A percentile compares a stretch with the other conserved stretches of the same genome.
Conservation (phyloP, 2,329 filamentous ascomycete species). For the Graphilbum fragrans region DNA sequence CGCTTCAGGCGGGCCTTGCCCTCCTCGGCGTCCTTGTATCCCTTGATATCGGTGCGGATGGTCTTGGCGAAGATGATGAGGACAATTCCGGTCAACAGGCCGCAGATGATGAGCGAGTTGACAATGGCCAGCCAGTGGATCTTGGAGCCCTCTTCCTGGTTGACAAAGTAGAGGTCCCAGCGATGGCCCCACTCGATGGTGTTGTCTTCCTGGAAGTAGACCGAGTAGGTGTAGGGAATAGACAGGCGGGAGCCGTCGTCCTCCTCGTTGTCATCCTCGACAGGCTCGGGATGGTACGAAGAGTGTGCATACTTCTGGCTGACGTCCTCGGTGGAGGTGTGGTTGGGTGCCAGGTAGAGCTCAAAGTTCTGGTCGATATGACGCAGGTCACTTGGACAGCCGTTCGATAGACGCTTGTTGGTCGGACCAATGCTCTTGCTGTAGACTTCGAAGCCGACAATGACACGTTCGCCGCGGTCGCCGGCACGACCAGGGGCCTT, state of each 20-base stretch:
- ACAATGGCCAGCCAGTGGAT: conserved; percentile 84
- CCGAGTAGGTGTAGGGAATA: conserved; percentile 79
- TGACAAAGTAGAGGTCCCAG: conserved; percentile 85
- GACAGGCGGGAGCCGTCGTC: conserved; percentile 55
- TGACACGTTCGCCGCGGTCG: conserved; percentile 59
- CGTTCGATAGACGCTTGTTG: conserved; percentile 45
- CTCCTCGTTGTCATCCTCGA: conserved; percentile 40
- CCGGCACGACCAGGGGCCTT: conserved; percentile 57
- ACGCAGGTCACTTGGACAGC: conserved; percentile 57
- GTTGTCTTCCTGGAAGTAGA: conserved; percentile 78
- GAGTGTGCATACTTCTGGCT: conserved; percentile 38
- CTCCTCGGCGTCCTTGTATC: conserved; percentile 59
- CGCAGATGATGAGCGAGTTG: conserved; percentile 76
- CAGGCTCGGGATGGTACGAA: conserved; percentile 44
- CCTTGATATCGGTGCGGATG: conserved; percentile 66
- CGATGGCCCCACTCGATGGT: conserved; percentile 70
- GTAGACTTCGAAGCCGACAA: conserved; percentile 85
- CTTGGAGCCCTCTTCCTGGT: conserved; percentile 68
- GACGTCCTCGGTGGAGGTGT: conserved; percentile 31
- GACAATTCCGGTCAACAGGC: conserved; percentile 65
- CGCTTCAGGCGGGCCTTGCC: conserved; percentile 46
- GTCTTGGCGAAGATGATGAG: conserved; percentile 73
- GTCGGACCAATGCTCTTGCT: conserved; percentile 64
- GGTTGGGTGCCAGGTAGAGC: conserved; percentile 53
- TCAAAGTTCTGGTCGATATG: conserved; percentile 54